phyloP scores from a whole-genome alignment of 352 stramenopile genomes.

The Thalassiosira livingstoniorum region DNA sequence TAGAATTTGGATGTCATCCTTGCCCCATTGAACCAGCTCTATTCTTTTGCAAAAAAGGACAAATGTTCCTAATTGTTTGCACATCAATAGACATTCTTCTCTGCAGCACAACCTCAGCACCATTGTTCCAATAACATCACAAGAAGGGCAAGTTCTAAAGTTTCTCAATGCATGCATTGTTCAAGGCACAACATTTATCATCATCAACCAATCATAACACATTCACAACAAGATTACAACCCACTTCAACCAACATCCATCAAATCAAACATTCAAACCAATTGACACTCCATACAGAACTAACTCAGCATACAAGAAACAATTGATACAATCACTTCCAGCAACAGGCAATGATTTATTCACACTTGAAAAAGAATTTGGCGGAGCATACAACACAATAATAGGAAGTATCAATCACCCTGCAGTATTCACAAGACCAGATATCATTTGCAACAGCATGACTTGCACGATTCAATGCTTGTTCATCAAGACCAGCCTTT shows the following conservation, averaged over 20 bases:
- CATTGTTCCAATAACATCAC: background rate
- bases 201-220: constrained; percentile 30
- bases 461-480: constrained; percentile 4
- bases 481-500: background rate
- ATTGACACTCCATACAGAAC: constrained; percentile 28
- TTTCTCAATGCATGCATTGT: constrained; percentile 27
- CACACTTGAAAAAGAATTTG: constrained; percentile 7
- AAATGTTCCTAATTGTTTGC: background rate
- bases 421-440: background rate
- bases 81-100: constrained; percentile 19
- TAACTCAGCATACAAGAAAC: constrained; percentile 12
- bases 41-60: background rate
- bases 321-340: constrained; percentile 4
- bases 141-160: background rate
- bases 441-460: constrained; percentile 23
- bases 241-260: constrained; percentile 9
- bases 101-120: background rate
- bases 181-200: constrained; percentile 14
- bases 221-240: constrained; percentile 23
- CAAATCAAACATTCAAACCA: constrained; percentile 23
- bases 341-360: constrained; percentile 6
- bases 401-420: constrained; percentile 7
- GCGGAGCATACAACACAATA: background rate
- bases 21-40: constrained; percentile 15
- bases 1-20: constrained; percentile 6